Evolutionary conservation across 2,329 filamentous ascomycete species (phyloP), one percentile per base, ranked within the genome.

Genomic region (Daldinia sp.): DNA sequence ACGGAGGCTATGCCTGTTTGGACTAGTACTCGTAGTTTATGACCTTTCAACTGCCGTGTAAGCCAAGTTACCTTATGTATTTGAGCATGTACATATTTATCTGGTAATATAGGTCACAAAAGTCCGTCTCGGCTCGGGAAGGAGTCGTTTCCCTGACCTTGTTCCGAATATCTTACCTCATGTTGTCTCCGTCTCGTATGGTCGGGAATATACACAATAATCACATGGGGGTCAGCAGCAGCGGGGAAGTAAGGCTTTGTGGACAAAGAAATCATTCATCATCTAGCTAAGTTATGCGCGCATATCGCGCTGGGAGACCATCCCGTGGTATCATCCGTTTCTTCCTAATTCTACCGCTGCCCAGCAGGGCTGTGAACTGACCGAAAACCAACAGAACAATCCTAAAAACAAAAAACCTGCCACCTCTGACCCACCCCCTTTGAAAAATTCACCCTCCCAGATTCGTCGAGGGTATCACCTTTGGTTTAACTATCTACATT

Each of bases 401-500:
- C 30, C 30, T 19, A 39, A 39, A 10, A 34, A 19, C 48, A 47
- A 25, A 59, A 55, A 54, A 54, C 66, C 41, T 51, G 32, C 58
- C 59, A 30, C 19, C 61, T 34, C 43, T 53, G 49, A 37, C 30
- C 43, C 43, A 57, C 60, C 47, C 37, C 32, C 37, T 55, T 50
- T 60, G n/a, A n/a, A 23, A 43, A 43, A 47, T 64, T 55, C 58
- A 56, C 63, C 70, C 65, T 64, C 68, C 63, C 49, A 34, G 34
- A 19, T 54, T 53, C 48, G 25, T 58, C 62, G 67, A 67, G 73
- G 73, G 73, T 75, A 75, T 74, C 73, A 71, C 68, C 60, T 68
- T 45, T n/a, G n/a, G 64, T 68, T 68, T 63, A 71, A 64, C 73
- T 74, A 75, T 75, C 73, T 75, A 75, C 73, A 71, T 74, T 73